Evolutionary conservation across 768 basidiomycete genomes (phyloP).

Genomic region (Hypsizygus marmoreus): DNA sequence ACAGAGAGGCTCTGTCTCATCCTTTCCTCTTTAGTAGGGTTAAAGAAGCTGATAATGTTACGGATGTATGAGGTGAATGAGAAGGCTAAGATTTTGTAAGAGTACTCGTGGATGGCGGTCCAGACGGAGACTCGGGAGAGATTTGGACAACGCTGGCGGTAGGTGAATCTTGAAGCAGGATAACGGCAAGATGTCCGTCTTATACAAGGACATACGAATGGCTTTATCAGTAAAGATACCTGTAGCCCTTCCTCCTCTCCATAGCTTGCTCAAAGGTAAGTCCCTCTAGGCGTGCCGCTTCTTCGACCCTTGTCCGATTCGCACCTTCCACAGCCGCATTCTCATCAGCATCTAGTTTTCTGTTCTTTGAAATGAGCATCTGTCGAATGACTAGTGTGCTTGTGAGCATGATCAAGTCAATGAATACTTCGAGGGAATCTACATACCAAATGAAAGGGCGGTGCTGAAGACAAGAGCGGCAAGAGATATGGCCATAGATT

Average conservation of each 20-base stretch:
- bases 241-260: slow-evolving; percentile 55
- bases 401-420: too few relatives aligned
- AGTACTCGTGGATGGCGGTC: background rate
- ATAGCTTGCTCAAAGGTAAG: slow-evolving; percentile 62
- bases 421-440: too few relatives aligned
- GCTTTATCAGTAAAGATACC: slow-evolving; percentile 50
- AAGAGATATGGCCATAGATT: slow-evolving; percentile 55
- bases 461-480: slow-evolving; percentile 36
- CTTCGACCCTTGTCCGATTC: slow-evolving; percentile 50
- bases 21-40: too few relatives aligned
- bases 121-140: slow-evolving; percentile 5
- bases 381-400: slow-evolving; percentile 45
- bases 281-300: slow-evolving; percentile 60
- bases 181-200: background rate
- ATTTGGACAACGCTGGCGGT: slow-evolving; percentile 3
- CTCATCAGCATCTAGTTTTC: slow-evolving; percentile 51
- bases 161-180: background rate
- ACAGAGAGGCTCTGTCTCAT: too few relatives aligned
- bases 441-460: slow-evolving; percentile 32
- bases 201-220: background rate
- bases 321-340: slow-evolving; percentile 43
- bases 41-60: too few relatives aligned
- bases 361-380: slow-evolving; percentile 55
- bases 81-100: too few relatives aligned
- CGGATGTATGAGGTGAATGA: too few relatives aligned